Base-by-base conservation (phyloP, 1,139 yeast genomes). In the Nakaseomyces bracarensis region DNA sequence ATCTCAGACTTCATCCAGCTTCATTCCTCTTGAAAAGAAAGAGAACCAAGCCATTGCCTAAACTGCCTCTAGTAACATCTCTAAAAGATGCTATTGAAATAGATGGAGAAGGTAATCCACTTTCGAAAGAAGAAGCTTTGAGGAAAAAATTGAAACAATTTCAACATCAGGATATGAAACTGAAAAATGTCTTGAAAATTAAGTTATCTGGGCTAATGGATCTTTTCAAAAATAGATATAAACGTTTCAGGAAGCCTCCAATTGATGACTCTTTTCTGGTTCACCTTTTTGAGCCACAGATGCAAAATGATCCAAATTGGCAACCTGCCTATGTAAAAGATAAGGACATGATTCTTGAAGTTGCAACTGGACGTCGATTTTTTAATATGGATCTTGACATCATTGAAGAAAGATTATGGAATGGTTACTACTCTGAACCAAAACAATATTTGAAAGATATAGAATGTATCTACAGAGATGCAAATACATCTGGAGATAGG, bases 341-440 rank as follows among this genome's bases (percentile, higher is more conserved):
- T 22, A 89, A 81, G 42, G 79, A 84, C 51, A 83, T 79, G 91
- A 85, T 93, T 49, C 64, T 77, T 23, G 97, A 93, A 54, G 68
- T 77, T 5, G 63, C 77, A 0, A 82, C 95, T 0, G 95, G 94
- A 2, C 76, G 74, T 45, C 72, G 70, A 50, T 91, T 70, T 58
- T 73, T 72, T 65, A 91, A 91, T 53, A 93, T 91, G 85, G 98
- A 91, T 57, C 69, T 93, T 46, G 98, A 91, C 58, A 80, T 87
- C 14, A 77, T 93, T 38, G 99, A 91, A 57, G 98, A 91, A 57
- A 72, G 98, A 45, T 67, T 93, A 43, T 91, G 98, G 98, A 91
- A 91, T 63, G 98, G 98, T 0, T 91, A 67, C 60, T 91, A 93
- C 58, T 81, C 89, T 26, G 96, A 89, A 54, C 96, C 98, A 11